Evolutionary conservation across 169 alveolate genomes (phyloP), one percentile per base, ranked within the genome.

Genomic region (Plasmodium berghei): DNA sequence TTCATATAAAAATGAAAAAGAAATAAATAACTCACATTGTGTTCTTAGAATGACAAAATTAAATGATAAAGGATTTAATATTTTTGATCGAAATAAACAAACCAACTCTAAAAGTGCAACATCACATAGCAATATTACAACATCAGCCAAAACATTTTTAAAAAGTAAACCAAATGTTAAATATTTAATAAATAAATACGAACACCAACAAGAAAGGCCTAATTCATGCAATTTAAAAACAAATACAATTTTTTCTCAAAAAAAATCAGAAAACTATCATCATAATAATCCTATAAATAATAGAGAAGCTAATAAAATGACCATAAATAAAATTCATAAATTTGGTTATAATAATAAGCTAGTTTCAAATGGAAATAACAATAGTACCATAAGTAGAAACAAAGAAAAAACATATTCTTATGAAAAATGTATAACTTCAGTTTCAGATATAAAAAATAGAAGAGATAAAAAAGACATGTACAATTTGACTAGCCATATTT

Each of bases 121-220:
- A 2, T 9, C 73, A 6, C 34, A 42, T 14, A 49, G 8, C 5
- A 48, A 0, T 16, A 40, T 18, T 9, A 45, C 2, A 14, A 61
- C 20, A 26, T 28, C 48, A 1, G 45, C 10, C 1, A 49, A 70
- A 64, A 9, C 89, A n/a, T 69, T 77, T 48, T 64, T 58, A 45
- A 77, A 66, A 10, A 64, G 77, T 10, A 73, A 77, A 77, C 63
- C 77, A 16, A 64, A 64, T 46, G 89, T 77, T 24, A 63, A 49
- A 45, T 22, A 63, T 48, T 77, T 77, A 40, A 64, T 77, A 49
- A 77, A 77, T 16, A 63, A 77, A 40, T 77, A 77, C 24, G 77
- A 77, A n/a, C 26, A 3, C 34, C 62, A 22, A 18, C 18, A 64
- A 52, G 88, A 73, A 10, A 18, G 26, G 9, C 26, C 64, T 42